These are phyloP conservation scores for Roridomyces roridus DNA, from an alignment of 768 basidiomycete genomes.

Conservation along the genomic window DNA sequence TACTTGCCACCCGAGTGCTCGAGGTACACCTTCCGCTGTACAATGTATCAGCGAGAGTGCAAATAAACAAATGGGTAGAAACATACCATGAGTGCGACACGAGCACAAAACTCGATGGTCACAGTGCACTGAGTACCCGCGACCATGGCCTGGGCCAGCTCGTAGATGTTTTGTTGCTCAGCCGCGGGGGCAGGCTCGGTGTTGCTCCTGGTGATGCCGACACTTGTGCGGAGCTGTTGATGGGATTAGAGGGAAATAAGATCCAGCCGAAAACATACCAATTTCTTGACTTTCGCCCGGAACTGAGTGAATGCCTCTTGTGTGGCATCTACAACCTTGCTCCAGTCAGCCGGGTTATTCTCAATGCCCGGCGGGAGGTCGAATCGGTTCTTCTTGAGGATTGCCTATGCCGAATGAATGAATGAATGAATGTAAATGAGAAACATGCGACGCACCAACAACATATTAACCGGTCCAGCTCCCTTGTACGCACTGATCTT, in stretches of 20 bases:
- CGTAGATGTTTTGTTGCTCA: slow-evolving; percentile 1
- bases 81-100: slow-evolving; percentile 3
- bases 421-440: neutral
- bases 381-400: slow-evolving; percentile 9
- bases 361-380: neutral
- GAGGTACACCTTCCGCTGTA: neutral
- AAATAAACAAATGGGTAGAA: neutral
- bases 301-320: neutral
- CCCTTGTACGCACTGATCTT: slow-evolving; percentile 32
- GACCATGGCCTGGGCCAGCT: neutral
- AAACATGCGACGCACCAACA: slow-evolving; percentile 5
- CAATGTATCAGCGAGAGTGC: neutral
- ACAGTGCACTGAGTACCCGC: neutral
- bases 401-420: neutral
- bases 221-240: neutral
- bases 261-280: neutral
- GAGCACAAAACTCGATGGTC: neutral
- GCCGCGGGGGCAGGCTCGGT: neutral
- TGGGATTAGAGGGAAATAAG: neutral
- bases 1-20: neutral
- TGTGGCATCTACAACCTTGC: neutral
- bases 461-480: slow-evolving; percentile 13
- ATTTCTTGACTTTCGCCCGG: neutral
- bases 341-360: neutral
- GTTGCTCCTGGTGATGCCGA: neutral